These are phyloP conservation scores for Verticillium tricorpus DNA, from an alignment of 2,329 filamentous ascomycete genomes.

Conservation along the genomic window DNA sequence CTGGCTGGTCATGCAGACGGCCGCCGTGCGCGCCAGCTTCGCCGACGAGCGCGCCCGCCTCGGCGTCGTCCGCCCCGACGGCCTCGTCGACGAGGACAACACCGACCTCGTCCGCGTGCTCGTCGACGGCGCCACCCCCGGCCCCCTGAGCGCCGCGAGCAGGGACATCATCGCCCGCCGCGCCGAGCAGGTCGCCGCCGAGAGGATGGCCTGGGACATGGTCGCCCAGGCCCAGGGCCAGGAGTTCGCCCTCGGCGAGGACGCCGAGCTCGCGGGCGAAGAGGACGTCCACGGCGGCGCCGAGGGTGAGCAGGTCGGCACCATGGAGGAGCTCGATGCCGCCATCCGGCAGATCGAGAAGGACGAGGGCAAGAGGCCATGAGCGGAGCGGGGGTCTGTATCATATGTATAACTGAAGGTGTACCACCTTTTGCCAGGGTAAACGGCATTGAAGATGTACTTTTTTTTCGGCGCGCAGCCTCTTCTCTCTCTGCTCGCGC, in stretches of 20 bases:
- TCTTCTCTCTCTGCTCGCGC: too few species aligned
- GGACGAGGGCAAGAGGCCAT: background rate
- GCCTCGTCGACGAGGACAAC: conserved; percentile 23
- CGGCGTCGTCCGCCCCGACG: conserved; percentile 46
- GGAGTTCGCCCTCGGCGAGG: conserved; percentile 43
- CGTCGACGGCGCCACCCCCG: conserved; percentile 36
- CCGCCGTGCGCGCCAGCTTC: conserved; percentile 60
- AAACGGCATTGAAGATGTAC: background rate
- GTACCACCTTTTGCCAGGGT: background rate
- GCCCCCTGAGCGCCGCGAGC: conserved; percentile 29
- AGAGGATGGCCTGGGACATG: conserved; percentile 22
- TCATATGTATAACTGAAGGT: conserved; percentile 12
- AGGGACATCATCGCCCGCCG: conserved; percentile 14
- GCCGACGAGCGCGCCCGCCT: conserved; percentile 58
- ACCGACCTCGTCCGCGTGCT: conserved; percentile 35
- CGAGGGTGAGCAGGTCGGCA: conserved; percentile 19
- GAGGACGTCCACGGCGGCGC: conserved; percentile 31
- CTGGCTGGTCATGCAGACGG: conserved; percentile 83
- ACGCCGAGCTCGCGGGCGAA: conserved; percentile 25
- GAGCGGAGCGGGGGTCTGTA: conserved; percentile 2
- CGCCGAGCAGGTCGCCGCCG: background rate
- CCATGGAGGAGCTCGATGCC: conserved; percentile 17
- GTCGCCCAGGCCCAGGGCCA: conserved; percentile 29
- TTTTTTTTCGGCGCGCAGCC: background rate
- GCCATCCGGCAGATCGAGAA: conserved; percentile 1